These are phyloP conservation scores for Strobilomyces confusus DNA, from an alignment of 768 basidiomycete genomes.

Conservation along the genomic window DNA sequence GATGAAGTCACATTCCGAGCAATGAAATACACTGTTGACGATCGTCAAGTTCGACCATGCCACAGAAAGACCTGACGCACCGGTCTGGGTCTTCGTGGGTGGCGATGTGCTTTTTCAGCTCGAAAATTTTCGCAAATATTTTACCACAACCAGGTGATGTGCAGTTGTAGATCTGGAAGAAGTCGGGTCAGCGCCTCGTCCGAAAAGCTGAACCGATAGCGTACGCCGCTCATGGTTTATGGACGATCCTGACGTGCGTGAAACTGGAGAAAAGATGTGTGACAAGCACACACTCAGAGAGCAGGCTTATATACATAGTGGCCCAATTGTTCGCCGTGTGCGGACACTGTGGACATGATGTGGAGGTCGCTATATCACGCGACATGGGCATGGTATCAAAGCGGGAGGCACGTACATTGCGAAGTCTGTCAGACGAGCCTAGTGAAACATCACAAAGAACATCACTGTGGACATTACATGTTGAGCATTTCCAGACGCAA, in stretches of 20 bases:
- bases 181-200: not conserved
- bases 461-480: not conserved
- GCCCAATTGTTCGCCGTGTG: not conserved
- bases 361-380: not conserved
- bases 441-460: not conserved
- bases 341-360: too few relatives aligned
- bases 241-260: not conserved
- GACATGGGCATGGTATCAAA: not conserved
- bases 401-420: not conserved
- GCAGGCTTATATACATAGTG: not conserved
- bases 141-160: slow-evolving; percentile 7
- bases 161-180: slow-evolving; percentile 14
- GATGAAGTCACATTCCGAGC: slow-evolving; percentile 17
- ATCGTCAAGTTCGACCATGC: not conserved
- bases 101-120: slow-evolving; percentile 24
- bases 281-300: not conserved
- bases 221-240: not conserved
- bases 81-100: slow-evolving; percentile 11
- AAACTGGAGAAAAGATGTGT: not conserved
- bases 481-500: not conserved
- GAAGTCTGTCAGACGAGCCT: too few relatives aligned
- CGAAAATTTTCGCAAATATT: slow-evolving; percentile 15
- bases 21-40: slow-evolving; percentile 16
- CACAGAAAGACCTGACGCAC: not conserved
- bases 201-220: not conserved